Conservation (phyloP, 2,329 filamentous ascomycete genomes). For the Xenosphaeropsis pyriputrescens region DNA sequence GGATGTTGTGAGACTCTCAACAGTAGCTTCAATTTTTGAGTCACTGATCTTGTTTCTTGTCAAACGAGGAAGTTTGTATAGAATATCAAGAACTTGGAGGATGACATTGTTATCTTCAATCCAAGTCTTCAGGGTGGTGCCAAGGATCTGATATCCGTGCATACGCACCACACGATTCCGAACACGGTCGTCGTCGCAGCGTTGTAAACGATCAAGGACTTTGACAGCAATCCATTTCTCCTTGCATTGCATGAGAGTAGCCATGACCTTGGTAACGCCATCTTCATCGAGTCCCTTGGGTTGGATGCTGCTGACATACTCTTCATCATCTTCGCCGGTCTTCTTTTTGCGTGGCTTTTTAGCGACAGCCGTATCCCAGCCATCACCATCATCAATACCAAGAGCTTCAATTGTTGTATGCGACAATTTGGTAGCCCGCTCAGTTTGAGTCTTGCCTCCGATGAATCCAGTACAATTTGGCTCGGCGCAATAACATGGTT, state of each 20-base stretch:
- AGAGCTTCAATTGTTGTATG: conserved; percentile 85
- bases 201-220: conserved; percentile 75
- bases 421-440: conserved; percentile 83
- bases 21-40: conserved; percentile 79
- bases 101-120: conserved; percentile 83
- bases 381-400: conserved; percentile 83
- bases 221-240: conserved; percentile 99
- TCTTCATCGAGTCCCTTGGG: conserved; percentile 66
- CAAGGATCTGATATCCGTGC: conserved; percentile 93
- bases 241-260: conserved; percentile 90
- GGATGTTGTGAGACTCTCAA: conserved; percentile 52
- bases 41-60: conserved; percentile 96
- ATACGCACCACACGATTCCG: conserved; percentile 83
- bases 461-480: conserved; percentile 92
- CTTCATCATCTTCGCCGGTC: conserved; percentile 79
- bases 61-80: conserved; percentile 76
- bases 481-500: conserved; percentile 93
- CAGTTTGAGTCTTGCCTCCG: conserved; percentile 93
- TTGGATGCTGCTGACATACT: conserved; percentile 84
- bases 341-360: conserved; percentile 92
- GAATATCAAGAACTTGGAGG: conserved; percentile 76
- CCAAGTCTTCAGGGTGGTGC: conserved; percentile 73
- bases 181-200: conserved; percentile 73
- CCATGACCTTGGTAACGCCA: conserved; percentile 89
- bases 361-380: conserved; percentile 80